Evolutionary conservation across 225 moss, liverwort and hornwort species (phyloP), one percentile per base, ranked within the genome.

Genomic region (Bryoerythrophyllum caledonicum): DNA sequence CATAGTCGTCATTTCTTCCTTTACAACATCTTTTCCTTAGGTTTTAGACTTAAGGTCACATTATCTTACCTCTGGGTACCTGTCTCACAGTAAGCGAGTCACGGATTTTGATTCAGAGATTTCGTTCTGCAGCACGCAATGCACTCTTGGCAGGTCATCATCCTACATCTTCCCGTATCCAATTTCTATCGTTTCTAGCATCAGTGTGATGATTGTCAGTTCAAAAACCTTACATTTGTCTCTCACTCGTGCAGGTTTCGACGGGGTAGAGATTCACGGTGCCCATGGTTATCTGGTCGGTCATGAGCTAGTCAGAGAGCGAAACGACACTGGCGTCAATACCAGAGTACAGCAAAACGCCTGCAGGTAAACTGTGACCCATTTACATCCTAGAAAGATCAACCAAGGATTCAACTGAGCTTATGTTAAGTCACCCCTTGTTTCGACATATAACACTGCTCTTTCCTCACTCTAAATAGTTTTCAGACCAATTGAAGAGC

Each of bases 241-340:
- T 65, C 23, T 38, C 8, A 10, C 66, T 55, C 38, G 12, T 53
- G 28, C 87, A 90, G 95, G 93, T 60, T 95, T 93, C 10, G 91
- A 95, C 80, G 94, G 94, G n/a, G 92, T 94, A 17, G 94, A 92
- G 67, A 83, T 94, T 68, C 92, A 91, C 64, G 94, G 87, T 56
- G 90, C 90, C 43, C 86, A 92, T 65, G 94, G 94, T 43, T 91
- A 87, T 72, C 74, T 94, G 44, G 37, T 81, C 12, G 90, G 66
- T 26, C 87, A 90, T 67, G 65, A 82, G 41, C 44, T 87, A 3
- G 1, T 84, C 17, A 77, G 75, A 30, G 76, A 65, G 4, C 79
- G 80, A 21, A 16, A 19, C 14, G 87, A 90, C 61, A 72, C 55
- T 8, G 63, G 78, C 11, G 5, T 85, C 43, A 60, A 49, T 13